Evolutionary conservation across 2,329 filamentous ascomycete species (phyloP).

Genomic region (Didymella lethalis): DNA sequence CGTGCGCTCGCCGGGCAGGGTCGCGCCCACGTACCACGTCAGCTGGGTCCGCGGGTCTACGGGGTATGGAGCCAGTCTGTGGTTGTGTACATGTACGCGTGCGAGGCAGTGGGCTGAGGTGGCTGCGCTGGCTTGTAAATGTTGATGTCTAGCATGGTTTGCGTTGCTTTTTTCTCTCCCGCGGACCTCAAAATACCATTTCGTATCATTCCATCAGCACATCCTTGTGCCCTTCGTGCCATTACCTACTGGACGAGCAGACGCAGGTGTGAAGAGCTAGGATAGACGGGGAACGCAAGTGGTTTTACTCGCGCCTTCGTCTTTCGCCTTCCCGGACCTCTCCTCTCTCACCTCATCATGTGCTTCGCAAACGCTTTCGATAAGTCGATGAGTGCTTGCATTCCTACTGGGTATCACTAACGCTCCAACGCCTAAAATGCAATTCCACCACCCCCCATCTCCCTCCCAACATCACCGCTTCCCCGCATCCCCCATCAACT

Average conservation of each 20-base stretch:
- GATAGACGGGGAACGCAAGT: no score
- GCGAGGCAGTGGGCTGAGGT: constrained; percentile 11
- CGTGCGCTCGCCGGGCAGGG: constrained; percentile 2
- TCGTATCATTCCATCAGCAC: neutral
- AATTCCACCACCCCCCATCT: neutral
- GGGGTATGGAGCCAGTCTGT: constrained; percentile 16
- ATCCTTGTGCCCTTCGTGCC: no score
- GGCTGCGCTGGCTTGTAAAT: neutral
- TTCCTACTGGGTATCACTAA: neutral
- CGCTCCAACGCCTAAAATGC: neutral
- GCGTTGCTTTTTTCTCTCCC: neutral
- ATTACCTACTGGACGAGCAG: no score
- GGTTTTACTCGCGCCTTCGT: no score
- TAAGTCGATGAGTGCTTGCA: neutral
- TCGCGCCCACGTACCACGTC: constrained; percentile 16
- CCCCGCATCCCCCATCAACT: neutral
- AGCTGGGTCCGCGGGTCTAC: constrained; percentile 17
- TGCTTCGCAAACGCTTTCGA: no score
- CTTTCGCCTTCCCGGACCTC: no score
- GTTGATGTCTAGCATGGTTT: constrained; percentile 18
- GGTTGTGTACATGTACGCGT: constrained; percentile 10
- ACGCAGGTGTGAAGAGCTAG: no score
- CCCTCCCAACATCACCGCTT: neutral
- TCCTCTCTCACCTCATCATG: no score
- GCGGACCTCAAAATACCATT: neutral